A percentile compares a stretch with the other conserved stretches of the same genome.
phyloP scores from a whole-genome alignment of 768 basidiomycete species.

The Panus rudis region DNA sequence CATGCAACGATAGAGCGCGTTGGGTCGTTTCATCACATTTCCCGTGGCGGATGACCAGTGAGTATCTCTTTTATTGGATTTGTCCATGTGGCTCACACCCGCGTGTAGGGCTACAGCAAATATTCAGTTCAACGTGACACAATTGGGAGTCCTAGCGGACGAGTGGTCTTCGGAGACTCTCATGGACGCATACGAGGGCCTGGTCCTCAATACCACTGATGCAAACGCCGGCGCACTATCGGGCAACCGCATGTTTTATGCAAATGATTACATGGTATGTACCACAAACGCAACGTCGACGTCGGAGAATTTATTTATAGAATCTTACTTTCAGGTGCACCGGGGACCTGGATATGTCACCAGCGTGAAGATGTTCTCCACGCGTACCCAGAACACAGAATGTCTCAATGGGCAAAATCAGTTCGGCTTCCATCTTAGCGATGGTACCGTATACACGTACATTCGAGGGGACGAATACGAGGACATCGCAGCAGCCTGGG shows the following conservation, averaged over 20 bases:
- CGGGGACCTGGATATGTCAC: constrained; percentile 52
- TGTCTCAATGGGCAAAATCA: constrained; percentile 57
- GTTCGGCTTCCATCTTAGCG: constrained; percentile 61
- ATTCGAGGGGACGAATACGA: constrained; percentile 59
- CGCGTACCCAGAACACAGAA: constrained; percentile 52
- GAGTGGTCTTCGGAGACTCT: constrained; percentile 43
- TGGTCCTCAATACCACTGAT: constrained; percentile 31
- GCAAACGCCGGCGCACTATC: constrained; percentile 49
- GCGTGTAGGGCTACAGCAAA: constrained; percentile 41
- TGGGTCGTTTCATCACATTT: constrained; percentile 58
- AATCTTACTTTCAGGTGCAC: too few relatives aligned
- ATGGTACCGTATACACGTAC: constrained; percentile 55
- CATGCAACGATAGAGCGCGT: constrained; percentile 36
- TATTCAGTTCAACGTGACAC: constrained; percentile 48
- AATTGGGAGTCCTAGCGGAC: constrained; percentile 41
- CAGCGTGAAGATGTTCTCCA: constrained; percentile 55
- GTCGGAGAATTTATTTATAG: too few relatives aligned
- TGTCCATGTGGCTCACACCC: constrained; percentile 1
- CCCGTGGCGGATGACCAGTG: constrained; percentile 40
- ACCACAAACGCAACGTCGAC: not conserved
- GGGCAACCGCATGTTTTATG: constrained; percentile 59
- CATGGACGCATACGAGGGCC: constrained; percentile 29
- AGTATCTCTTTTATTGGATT: constrained; percentile 5
- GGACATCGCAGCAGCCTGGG: constrained; percentile 61
- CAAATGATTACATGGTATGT: constrained; percentile 61